Conservation (phyloP, 2,329 filamentous ascomycete species). For the Monosporascus sp. region DNA sequence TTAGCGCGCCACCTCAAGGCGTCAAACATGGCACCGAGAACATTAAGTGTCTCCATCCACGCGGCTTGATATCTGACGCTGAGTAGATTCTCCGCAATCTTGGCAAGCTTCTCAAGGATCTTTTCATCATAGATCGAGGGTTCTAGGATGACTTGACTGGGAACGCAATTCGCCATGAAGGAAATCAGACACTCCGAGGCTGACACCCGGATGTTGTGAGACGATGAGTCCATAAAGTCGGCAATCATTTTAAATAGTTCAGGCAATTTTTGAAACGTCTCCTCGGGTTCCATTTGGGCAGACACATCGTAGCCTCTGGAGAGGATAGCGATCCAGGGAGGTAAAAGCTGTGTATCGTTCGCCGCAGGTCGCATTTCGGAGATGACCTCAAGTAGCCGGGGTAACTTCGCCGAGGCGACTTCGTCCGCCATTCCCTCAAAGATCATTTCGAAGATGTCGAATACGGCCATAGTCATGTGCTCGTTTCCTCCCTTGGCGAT, state of each 20-base stretch:
- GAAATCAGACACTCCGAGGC: slow-evolving; percentile 93
- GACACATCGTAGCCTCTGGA: slow-evolving; percentile 93
- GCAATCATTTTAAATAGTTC: slow-evolving; percentile 77
- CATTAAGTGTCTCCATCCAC: slow-evolving; percentile 91
- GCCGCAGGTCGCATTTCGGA: slow-evolving; percentile 84
- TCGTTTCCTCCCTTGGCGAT: slow-evolving; percentile 91
- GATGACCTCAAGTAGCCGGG: slow-evolving; percentile 84
- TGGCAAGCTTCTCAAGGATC: slow-evolving; percentile 74
- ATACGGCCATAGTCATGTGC: slow-evolving; percentile 92
- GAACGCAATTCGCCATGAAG: slow-evolving; percentile 86
- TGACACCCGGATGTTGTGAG: slow-evolving; percentile 89
- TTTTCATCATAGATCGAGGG: slow-evolving; percentile 93
- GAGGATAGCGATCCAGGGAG: slow-evolving; percentile 93
- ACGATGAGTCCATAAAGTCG: slow-evolving; percentile 77
- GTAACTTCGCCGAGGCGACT: slow-evolving; percentile 82
- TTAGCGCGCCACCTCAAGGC: slow-evolving; percentile 78
- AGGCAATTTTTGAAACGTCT: slow-evolving; percentile 87
- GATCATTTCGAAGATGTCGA: slow-evolving; percentile 96
- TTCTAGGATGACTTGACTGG: slow-evolving; percentile 75
- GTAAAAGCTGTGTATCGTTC: slow-evolving; percentile 90
- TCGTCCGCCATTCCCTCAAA: slow-evolving; percentile 88
- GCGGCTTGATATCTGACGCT: slow-evolving; percentile 90
- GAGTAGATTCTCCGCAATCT: slow-evolving; percentile 67
- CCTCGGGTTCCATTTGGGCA: slow-evolving; percentile 79
- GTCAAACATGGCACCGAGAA: slow-evolving; percentile 83